Percentiles rank a stretch among this genome's conserved stretches.
Evolutionary conservation across 2,329 filamentous ascomycete species (phyloP).

Genomic region (Colletotrichum chlorophyti): DNA sequence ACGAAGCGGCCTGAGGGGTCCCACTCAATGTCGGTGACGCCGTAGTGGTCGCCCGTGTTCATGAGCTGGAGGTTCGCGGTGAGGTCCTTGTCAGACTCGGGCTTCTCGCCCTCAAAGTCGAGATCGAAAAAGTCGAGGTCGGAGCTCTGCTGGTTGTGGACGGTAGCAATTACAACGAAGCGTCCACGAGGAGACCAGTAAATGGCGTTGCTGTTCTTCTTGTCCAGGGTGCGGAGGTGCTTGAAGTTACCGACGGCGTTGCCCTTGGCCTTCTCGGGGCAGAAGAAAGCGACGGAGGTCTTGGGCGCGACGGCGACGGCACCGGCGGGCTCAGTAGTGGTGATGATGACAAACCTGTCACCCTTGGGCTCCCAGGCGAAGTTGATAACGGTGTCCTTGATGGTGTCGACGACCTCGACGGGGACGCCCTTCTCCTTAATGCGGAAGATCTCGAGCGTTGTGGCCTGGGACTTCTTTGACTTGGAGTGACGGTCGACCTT

Average conservation of each 20-base stretch:
- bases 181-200: conserved; percentile 98
- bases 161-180: conserved; percentile 93
- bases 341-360: conserved; percentile 96
- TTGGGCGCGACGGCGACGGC: conserved; percentile 87
- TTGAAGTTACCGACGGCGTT: conserved; percentile 89
- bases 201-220: conserved; percentile 99
- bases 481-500: conserved; percentile 99
- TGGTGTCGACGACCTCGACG: conserved; percentile 94
- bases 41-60: conserved; percentile 94
- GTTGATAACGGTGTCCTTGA: conserved; percentile 99
- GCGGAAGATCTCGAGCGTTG: conserved; percentile 98
- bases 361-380: conserved; percentile 99
- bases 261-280: conserved; percentile 91
- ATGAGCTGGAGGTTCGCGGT: conserved; percentile 95
- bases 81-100: conserved; percentile 90
- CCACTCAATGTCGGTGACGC: conserved; percentile 97
- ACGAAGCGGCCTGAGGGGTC: conserved; percentile 96
- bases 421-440: conserved; percentile 97
- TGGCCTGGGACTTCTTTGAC: conserved; percentile 97
- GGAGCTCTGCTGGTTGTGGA: conserved; percentile 90
- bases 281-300: conserved; percentile 95
- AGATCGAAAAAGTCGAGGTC: conserved; percentile 98
- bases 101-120: conserved; percentile 97
- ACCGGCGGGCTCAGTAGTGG: conserved; percentile 81
- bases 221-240: conserved; percentile 91